phyloP scores from a whole-genome alignment of 2,329 filamentous ascomycete species.

The Sclerotinia minor region DNA sequence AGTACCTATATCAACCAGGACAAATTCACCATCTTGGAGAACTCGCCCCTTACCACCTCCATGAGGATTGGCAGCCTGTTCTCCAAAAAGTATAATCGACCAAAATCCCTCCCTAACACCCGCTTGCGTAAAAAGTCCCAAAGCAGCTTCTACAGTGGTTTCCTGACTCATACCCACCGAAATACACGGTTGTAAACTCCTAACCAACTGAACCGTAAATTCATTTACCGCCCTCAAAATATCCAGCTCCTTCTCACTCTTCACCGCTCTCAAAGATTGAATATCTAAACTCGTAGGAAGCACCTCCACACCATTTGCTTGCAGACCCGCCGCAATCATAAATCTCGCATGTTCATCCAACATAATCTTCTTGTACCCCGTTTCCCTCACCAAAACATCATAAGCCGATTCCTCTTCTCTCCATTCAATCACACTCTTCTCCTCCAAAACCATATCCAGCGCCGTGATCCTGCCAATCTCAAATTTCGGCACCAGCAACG shows the following conservation, averaged over 20 bases:
- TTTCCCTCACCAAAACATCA: slow-evolving; percentile 51
- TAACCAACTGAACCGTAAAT: slow-evolving; percentile 59
- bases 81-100: slow-evolving; percentile 60
- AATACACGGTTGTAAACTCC: slow-evolving; percentile 56
- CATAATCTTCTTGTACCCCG: slow-evolving; percentile 49
- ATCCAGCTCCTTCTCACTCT: slow-evolving; percentile 56
- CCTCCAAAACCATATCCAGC: slow-evolving; percentile 52
- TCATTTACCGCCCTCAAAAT: slow-evolving; percentile 61
- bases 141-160: slow-evolving; percentile 54
- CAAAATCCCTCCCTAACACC: slow-evolving; percentile 58
- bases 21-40: slow-evolving; percentile 54
- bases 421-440: slow-evolving; percentile 54
- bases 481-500: slow-evolving; percentile 59
- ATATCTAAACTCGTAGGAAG: slow-evolving; percentile 53
- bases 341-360: slow-evolving; percentile 65
- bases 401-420: slow-evolving; percentile 66
- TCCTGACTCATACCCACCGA: slow-evolving; percentile 56
- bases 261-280: slow-evolving; percentile 58
- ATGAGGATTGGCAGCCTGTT: slow-evolving; percentile 45
- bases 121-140: slow-evolving; percentile 52
- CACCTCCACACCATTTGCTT: slow-evolving; percentile 53
- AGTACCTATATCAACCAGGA: slow-evolving; percentile 60
- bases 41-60: slow-evolving; percentile 48
- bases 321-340: slow-evolving; percentile 60
- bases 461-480: slow-evolving; percentile 59